phyloP scores from a whole-genome alignment of 352 stramenopile species.

The Pseudoperonospora humuli region DNA sequence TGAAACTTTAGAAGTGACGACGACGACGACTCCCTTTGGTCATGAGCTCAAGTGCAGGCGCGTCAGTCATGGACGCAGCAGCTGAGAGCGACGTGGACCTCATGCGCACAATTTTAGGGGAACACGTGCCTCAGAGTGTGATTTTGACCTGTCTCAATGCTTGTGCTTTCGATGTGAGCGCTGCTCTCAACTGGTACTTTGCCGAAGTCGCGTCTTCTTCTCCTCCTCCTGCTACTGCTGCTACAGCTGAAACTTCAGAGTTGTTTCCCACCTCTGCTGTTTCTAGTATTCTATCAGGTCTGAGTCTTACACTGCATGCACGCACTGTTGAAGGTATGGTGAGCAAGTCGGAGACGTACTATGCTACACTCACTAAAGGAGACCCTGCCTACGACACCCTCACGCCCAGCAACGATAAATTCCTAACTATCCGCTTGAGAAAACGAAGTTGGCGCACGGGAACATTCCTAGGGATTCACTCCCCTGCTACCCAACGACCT shows the following conservation, averaged over 20 bases:
- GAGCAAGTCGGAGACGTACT: slow-evolving; percentile 81
- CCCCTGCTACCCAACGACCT: slow-evolving; percentile 40
- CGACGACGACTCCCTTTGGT: neutral
- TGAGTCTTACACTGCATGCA: slow-evolving; percentile 71
- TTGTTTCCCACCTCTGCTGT: slow-evolving; percentile 1
- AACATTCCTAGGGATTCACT: slow-evolving; percentile 19
- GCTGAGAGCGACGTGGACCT: slow-evolving; percentile 69
- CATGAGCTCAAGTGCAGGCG: slow-evolving; percentile 1
- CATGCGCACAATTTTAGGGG: slow-evolving; percentile 83
- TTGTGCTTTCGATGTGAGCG: slow-evolving; percentile 77
- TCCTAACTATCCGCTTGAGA: slow-evolving; percentile 66
- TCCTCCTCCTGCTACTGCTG: slow-evolving; percentile 10
- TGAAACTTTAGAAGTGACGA: slow-evolving; percentile 2
- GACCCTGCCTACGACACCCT: slow-evolving; percentile 72
- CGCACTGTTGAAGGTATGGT: slow-evolving; percentile 65
- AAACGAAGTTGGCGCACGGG: slow-evolving; percentile 65
- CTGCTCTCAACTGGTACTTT: slow-evolving; percentile 85
- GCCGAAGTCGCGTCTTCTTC: slow-evolving; percentile 50
- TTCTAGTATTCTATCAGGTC: slow-evolving; percentile 57
- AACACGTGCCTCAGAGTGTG: slow-evolving; percentile 78
- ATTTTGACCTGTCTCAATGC: slow-evolving; percentile 80
- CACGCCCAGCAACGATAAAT: slow-evolving; percentile 79
- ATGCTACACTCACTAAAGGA: slow-evolving; percentile 71
- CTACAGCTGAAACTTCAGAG: neutral
- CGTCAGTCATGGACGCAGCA: slow-evolving; percentile 14